These are phyloP conservation scores for Amanita brunnescens DNA, from an alignment of 768 basidiomycete species.

Conservation along the genomic window DNA sequence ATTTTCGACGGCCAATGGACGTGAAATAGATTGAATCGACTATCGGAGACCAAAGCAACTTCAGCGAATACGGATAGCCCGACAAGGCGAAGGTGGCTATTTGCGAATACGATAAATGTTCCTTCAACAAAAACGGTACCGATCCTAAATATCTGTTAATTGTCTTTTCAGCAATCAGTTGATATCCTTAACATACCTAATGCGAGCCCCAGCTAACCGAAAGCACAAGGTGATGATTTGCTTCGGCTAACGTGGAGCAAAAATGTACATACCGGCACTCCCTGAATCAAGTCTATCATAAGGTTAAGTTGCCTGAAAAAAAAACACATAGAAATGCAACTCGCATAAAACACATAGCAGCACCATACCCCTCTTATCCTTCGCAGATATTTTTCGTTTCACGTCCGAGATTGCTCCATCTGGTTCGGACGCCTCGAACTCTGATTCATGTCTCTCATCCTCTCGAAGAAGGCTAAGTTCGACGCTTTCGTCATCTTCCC, in stretches of 20 bases:
- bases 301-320: conserved; percentile 8
- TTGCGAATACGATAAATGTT: conserved; percentile 95
- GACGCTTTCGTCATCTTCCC: conserved; percentile 42
- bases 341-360: conserved; percentile 82
- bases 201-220: conserved; percentile 70
- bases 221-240: conserved; percentile 6
- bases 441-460: conserved; percentile 42
- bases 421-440: conserved; percentile 29
- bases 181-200: conserved; percentile 43
- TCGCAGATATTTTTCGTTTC: conserved; percentile 49
- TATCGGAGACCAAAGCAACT: conserved; percentile 94
- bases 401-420: conserved; percentile 24
- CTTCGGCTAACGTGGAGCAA: conserved; percentile 4
- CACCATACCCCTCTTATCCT: conserved; percentile 80
- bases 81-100: conserved; percentile 90
- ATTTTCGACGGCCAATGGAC: conserved; percentile 87
- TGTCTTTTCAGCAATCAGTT: conserved; percentile 1
- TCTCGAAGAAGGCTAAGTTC: conserved; percentile 55
- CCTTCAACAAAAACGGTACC: conserved; percentile 90
- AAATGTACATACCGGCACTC: conserved; percentile 65
- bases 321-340: conserved; percentile 23
- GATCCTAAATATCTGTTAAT: conserved; percentile 49
- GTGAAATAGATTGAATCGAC: conserved; percentile 85
- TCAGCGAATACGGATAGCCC: conserved; percentile 93
- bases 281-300: conserved; percentile 66